phyloP scores from a whole-genome alignment of 2,329 filamentous ascomycete genomes.

The Colletotrichum sp. region DNA sequence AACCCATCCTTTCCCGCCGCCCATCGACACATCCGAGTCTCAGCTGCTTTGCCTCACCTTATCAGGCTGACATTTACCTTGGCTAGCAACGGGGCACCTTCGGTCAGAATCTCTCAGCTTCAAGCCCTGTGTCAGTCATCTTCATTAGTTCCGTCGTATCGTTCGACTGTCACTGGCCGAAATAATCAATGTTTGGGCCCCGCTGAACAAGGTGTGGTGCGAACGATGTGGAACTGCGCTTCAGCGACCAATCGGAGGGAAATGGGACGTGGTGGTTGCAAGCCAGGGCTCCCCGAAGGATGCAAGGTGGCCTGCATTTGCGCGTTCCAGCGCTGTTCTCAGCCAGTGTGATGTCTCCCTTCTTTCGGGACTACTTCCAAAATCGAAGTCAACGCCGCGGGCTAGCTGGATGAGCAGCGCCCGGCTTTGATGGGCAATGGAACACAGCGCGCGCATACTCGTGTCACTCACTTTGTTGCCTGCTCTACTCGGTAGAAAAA shows the following conservation, averaged over 20 bases:
- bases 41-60: not conserved
- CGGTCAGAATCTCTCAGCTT: not conserved
- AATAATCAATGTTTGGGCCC: not conserved
- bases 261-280: not conserved
- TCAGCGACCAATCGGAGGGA: not conserved
- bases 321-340: not conserved
- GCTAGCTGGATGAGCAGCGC: not conserved
- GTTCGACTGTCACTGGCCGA: not conserved
- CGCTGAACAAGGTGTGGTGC: conserved; percentile 12
- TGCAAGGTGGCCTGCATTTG: not conserved
- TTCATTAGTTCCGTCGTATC: not conserved
- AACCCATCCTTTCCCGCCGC: not conserved
- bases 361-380: conserved; percentile 4
- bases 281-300: not conserved
- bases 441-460: not conserved
- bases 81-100: not conserved
- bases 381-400: not conserved
- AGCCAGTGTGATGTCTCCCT: not conserved
- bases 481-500: not conserved
- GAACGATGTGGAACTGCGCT: not conserved
- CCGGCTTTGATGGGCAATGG: not conserved
- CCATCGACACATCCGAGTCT: not conserved
- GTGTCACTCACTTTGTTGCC: not conserved
- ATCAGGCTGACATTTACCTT: not conserved
- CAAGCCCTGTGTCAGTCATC: not conserved